Evolutionary conservation across 1,284 basidiomycete genomes (phyloP).

Genomic region (Sanghuangporus weigelae): DNA sequence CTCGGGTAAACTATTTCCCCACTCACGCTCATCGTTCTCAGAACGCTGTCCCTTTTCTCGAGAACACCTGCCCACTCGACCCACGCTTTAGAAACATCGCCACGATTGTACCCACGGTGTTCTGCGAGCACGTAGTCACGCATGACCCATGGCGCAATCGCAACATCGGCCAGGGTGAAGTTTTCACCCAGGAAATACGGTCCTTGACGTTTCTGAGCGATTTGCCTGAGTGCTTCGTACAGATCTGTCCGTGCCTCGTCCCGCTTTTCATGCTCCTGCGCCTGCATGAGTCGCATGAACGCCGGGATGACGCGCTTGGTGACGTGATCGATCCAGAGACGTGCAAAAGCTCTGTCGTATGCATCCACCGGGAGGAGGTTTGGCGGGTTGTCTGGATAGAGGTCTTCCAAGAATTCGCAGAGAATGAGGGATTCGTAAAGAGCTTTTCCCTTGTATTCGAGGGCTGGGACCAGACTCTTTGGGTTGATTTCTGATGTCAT

Average conservation of each 20-base stretch:
- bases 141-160: conserved; percentile 53
- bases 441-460: conserved; percentile 51
- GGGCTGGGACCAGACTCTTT: conserved; percentile 62
- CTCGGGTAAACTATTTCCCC: conserved; percentile 22
- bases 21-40: conserved; percentile 44
- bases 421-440: conserved; percentile 58
- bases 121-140: conserved; percentile 45
- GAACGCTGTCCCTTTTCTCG: conserved; percentile 42
- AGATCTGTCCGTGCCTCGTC: conserved; percentile 40
- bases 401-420: conserved; percentile 59
- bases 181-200: conserved; percentile 56
- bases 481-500: conserved; percentile 44
- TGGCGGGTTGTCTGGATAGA: conserved; percentile 41
- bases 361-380: conserved; percentile 46
- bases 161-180: conserved; percentile 53
- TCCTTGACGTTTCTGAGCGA: conserved; percentile 44
- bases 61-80: conserved; percentile 39
- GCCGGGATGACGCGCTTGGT: conserved; percentile 46
- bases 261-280: conserved; percentile 47
- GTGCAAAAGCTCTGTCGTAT: conserved; percentile 41
- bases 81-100: conserved; percentile 42
- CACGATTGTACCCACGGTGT: conserved; percentile 44
- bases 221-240: conserved; percentile 40
- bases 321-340: conserved; percentile 52
- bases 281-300: conserved; percentile 48